Evolutionary conservation across 352 stramenopile species (phyloP).

Genomic region (Globisporangium spinosum): DNA sequence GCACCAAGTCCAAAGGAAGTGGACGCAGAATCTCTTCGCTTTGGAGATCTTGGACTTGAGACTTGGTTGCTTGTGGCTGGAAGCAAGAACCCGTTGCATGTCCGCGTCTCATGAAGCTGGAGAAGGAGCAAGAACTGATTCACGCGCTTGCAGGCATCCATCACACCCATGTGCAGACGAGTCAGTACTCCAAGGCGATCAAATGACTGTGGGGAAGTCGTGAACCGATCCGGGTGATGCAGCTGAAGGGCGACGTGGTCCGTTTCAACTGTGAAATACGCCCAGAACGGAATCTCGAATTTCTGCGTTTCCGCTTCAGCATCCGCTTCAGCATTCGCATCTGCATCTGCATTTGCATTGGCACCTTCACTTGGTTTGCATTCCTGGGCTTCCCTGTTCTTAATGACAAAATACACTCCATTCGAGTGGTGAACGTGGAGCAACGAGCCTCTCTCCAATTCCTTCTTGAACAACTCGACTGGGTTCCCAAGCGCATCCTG

Average conservation of each 20-base stretch:
- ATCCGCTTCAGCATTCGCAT: too few species aligned
- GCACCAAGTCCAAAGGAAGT: conserved; percentile 20
- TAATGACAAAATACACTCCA: conserved; percentile 69
- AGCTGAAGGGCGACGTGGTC: conserved; percentile 52
- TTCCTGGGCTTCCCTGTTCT: conserved; percentile 17
- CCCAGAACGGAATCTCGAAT: conserved; percentile 77
- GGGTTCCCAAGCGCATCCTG: conserved; percentile 59
- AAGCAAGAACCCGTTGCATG: conserved; percentile 70
- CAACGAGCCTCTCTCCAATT: conserved; percentile 41
- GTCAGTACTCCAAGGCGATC: conserved; percentile 69
- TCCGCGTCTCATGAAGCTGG: conserved; percentile 81
- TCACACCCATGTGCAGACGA: conserved; percentile 64
- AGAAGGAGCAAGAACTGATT: conserved; percentile 83
- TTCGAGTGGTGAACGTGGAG: conserved; percentile 55
- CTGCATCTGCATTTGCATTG: neutral
- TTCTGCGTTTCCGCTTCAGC: neutral
- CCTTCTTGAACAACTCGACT: conserved; percentile 58
- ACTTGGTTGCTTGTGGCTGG: conserved; percentile 33
- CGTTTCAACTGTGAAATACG: conserved; percentile 61
- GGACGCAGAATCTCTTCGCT: conserved; percentile 29
- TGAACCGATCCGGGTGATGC: conserved; percentile 48
- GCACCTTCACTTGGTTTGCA: neutral
- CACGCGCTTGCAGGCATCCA: conserved; percentile 66
- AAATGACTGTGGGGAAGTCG: conserved; percentile 20
- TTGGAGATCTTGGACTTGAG: conserved; percentile 41